Conservation (phyloP, 169 alveolate genomes). For the Haemoproteus tartakovskyi region DNA sequence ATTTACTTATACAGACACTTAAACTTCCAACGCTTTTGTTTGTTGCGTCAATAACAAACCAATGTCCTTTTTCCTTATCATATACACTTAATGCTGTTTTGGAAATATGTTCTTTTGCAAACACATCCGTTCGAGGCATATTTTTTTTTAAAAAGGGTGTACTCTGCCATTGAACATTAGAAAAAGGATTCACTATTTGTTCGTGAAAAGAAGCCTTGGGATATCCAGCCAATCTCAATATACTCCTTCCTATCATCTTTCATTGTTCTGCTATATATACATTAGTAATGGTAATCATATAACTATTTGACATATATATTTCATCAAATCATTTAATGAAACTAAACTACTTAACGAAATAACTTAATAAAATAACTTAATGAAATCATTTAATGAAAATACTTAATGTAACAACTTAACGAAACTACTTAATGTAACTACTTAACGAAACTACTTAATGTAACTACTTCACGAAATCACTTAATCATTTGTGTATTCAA, state of each 20-base stretch:
- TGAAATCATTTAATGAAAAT: background rate
- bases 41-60: slow-evolving; percentile 86
- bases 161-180: slow-evolving; percentile 85
- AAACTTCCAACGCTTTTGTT: slow-evolving; percentile 80
- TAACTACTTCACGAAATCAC: too few relatives aligned
- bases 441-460: background rate
- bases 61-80: slow-evolving; percentile 80
- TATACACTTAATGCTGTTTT: slow-evolving; percentile 77
- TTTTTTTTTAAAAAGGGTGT: slow-evolving; percentile 82
- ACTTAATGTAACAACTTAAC: background rate
- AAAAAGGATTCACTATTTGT: slow-evolving; percentile 80
- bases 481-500: too few relatives aligned
- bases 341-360: background rate
- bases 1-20: slow-evolving; percentile 70
- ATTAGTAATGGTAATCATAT: background rate
- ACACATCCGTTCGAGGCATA: slow-evolving; percentile 81
- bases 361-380: background rate
- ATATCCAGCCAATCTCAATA: slow-evolving; percentile 62
- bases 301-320: background rate
- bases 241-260: slow-evolving; percentile 35
- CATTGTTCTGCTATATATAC: slow-evolving; percentile 1
- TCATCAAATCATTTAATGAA: background rate
- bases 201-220: slow-evolving; percentile 81
- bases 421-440: background rate
- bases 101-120: slow-evolving; percentile 81